phyloP scores from a whole-genome alignment of 148 eudicot species.

The Nepenthes gracilis region DNA sequence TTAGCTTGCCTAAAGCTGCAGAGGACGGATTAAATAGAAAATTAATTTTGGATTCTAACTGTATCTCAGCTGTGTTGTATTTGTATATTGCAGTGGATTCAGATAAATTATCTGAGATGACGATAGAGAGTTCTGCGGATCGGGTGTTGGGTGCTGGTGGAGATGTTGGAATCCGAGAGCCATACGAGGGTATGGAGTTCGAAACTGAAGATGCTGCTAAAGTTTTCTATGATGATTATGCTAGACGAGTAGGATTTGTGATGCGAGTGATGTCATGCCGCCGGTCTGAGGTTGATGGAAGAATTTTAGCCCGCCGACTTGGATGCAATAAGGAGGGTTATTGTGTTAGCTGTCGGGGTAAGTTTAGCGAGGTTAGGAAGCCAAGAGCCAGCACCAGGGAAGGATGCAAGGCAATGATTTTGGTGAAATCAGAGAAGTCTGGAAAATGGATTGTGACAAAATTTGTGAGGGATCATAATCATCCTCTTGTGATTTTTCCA shows the following conservation, averaged over 20 bases:
- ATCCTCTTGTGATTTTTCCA: conserved; percentile 17
- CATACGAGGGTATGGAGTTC: conserved; percentile 23
- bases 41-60: too few relatives aligned
- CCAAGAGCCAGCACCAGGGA: conserved; percentile 15
- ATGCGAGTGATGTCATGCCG: conserved; percentile 29
- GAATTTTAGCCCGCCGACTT: conserved; percentile 19
- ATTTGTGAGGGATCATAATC: conserved; percentile 24
- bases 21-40: too few relatives aligned
- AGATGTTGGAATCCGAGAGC: conserved; percentile 10
- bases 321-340: conserved; percentile 31
- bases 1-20: too few relatives aligned
- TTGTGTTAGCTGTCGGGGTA: conserved; percentile 13
- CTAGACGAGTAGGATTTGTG: conserved; percentile 17
- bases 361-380: conserved; percentile 9
- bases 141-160: conserved; percentile 1
- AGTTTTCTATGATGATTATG: conserved; percentile 23
- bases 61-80: too few relatives aligned
- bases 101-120: conserved; percentile 4
- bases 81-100: conserved; percentile 9
- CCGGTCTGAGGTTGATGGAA: conserved; percentile 25
- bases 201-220: conserved; percentile 28
- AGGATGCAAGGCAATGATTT: conserved; percentile 25
- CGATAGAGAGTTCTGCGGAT: conserved; percentile 7
- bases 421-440: conserved; percentile 16
- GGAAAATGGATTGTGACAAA: conserved; percentile 27